Conservation (phyloP, 257 asterid species). For the Leptodermis oblonga region DNA sequence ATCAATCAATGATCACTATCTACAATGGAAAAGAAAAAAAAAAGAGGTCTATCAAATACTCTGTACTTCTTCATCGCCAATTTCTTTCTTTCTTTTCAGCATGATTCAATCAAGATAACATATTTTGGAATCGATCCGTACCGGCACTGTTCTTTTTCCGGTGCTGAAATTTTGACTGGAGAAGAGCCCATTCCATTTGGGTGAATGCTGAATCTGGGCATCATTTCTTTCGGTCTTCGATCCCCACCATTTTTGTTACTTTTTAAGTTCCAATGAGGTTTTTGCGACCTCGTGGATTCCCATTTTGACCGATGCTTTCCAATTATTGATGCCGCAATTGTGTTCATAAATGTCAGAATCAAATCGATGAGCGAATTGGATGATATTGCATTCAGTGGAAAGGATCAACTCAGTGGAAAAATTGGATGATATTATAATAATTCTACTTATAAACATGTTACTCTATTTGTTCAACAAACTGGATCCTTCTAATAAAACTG, state of each 20-base stretch:
- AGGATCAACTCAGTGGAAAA: too few relatives aligned
- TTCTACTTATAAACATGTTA: too few relatives aligned
- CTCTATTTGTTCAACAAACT: too few relatives aligned
- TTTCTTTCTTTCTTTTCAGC: too few relatives aligned
- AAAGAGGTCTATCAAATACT: too few relatives aligned
- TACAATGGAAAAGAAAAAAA: too few relatives aligned
- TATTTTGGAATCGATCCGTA: slow-evolving; percentile 1
- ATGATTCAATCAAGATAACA: slow-evolving; percentile 5
- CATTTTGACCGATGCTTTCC: background rate
- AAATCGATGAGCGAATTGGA: too few relatives aligned
- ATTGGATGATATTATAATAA: too few relatives aligned
- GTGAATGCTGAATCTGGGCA: background rate
- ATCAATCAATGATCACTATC: slow-evolving; percentile 5
- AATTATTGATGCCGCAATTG: background rate
- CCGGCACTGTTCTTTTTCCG: background rate
- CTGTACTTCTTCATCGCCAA: background rate
- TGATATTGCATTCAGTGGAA: too few relatives aligned
- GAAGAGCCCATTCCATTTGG: background rate
- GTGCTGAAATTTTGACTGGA: slow-evolving; percentile 1
- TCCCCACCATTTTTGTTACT: background rate
- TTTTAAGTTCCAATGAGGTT: background rate
- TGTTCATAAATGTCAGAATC: background rate
- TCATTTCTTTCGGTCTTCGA: background rate
- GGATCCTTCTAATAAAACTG: too few relatives aligned
- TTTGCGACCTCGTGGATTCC: too few relatives aligned